Percentiles rank a stretch among this genome's conserved stretches.
phyloP scores from a whole-genome alignment of 129 eudicot species.

The Artemisia tridentata region DNA sequence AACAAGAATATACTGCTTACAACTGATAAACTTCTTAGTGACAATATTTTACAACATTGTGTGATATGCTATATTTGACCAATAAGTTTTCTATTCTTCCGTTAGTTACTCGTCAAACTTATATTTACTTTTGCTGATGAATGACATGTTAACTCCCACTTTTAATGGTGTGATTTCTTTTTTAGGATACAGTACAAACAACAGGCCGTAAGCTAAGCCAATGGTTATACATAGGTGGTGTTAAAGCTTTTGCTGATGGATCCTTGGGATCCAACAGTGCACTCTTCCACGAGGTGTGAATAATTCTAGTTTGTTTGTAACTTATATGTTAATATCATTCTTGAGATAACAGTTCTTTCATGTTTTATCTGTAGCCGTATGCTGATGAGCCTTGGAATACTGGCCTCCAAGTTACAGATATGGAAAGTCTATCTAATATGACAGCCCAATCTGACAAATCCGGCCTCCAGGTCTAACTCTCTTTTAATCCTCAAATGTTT shows the following conservation, averaged over 20 bases:
- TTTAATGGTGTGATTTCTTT: constrained; percentile 7
- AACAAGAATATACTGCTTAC: neutral
- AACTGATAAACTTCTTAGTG: too few species aligned
- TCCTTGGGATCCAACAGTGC: constrained; percentile 98
- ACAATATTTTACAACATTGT: too few species aligned
- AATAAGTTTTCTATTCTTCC: neutral
- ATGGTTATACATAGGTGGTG: constrained; percentile 87
- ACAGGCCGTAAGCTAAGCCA: constrained; percentile 68
- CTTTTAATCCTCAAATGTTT: neutral
- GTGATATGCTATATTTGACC: neutral
- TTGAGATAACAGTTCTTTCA: neutral
- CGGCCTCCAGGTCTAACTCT: constrained; percentile 71
- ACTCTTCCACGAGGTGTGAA: constrained; percentile 68
- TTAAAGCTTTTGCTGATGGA: constrained; percentile 93
- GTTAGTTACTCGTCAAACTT: constrained; percentile 3
- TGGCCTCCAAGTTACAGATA: constrained; percentile 83
- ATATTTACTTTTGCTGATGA: constrained; percentile 8
- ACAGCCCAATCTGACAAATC: constrained; percentile 65
- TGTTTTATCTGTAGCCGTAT: constrained; percentile 62
- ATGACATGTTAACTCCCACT: neutral
- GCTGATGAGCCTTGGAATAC: constrained; percentile 66
- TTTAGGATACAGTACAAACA: constrained; percentile 54
- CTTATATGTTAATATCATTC: neutral
- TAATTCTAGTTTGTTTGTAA: neutral
- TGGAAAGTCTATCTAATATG: constrained; percentile 57